Percentiles rank a stretch among this genome's conserved stretches.
Evolutionary conservation across 2,329 filamentous ascomycete genomes (phyloP).

Genomic region (Colletotrichum tabaci): DNA sequence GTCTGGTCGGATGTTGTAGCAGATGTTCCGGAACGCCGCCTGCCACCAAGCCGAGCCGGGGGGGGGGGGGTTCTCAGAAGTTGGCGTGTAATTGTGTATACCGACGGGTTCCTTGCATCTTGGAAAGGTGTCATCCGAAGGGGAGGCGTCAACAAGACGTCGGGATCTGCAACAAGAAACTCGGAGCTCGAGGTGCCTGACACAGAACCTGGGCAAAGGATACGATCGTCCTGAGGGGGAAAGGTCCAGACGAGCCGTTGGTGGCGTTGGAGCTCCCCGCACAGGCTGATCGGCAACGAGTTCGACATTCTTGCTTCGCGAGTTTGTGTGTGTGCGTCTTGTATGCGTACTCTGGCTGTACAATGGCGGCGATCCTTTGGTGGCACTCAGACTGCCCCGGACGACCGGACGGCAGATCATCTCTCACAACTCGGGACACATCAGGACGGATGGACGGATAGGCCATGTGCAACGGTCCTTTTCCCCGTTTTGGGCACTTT

Average conservation of each 20-base stretch:
- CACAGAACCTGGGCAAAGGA: slow-evolving; percentile 10
- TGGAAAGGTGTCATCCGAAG: slow-evolving; percentile 24
- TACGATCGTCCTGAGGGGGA: slow-evolving; percentile 1
- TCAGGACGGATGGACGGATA: background rate
- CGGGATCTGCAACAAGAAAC: slow-evolving; percentile 32
- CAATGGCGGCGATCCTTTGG: slow-evolving; percentile 24
- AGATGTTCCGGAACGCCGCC: slow-evolving; percentile 31
- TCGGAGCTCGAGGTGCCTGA: slow-evolving; percentile 24
- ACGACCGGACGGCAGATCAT: slow-evolving; percentile 29
- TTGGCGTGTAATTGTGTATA: background rate
- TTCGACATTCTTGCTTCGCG: slow-evolving; percentile 24
- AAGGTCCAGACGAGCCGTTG: background rate
- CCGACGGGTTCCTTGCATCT: slow-evolving; percentile 33
- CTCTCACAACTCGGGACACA: background rate
- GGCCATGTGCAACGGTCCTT: slow-evolving; percentile 2
- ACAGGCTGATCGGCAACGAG: slow-evolving; percentile 27
- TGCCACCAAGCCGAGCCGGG: slow-evolving; percentile 29
- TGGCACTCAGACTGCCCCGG: slow-evolving; percentile 16
- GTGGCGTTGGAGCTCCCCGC: slow-evolving; percentile 15
- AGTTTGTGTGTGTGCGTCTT: background rate
- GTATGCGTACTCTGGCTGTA: too few species aligned
- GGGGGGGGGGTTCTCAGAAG: background rate
- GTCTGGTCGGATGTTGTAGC: slow-evolving; percentile 21
- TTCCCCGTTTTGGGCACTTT: background rate
- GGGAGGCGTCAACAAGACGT: slow-evolving; percentile 2